phyloP scores from a whole-genome alignment of 495 filamentous ascomycete species.

The Penicillium crystallinum region DNA sequence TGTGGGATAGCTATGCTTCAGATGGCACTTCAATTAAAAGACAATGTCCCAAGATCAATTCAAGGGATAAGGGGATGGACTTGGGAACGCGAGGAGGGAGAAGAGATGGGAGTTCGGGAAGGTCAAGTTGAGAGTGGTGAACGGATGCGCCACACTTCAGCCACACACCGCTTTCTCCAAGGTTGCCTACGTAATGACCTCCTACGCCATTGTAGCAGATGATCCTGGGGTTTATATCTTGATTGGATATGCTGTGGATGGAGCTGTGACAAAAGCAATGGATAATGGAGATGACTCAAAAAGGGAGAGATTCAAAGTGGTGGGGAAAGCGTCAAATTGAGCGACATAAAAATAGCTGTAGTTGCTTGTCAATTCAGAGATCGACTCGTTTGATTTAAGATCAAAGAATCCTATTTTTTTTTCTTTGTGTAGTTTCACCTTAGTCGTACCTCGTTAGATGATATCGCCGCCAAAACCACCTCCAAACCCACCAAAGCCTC shows the following conservation, averaged over 20 bases:
- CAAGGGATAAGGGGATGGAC: constrained; percentile 20
- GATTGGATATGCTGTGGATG: neutral
- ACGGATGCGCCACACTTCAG: constrained; percentile 24
- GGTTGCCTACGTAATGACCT: neutral
- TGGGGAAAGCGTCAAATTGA: neutral
- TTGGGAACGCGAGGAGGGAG: constrained; percentile 20
- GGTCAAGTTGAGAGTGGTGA: constrained; percentile 27
- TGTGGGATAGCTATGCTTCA: constrained; percentile 8
- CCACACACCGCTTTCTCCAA: constrained; percentile 22
- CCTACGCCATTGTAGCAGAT: neutral
- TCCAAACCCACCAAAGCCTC: constrained; percentile 53
- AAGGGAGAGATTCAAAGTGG: neutral
- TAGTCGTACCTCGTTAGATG: constrained; percentile 42
- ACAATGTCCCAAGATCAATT: constrained; percentile 15
- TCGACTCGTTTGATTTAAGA: neutral
- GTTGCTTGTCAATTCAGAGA: neutral
- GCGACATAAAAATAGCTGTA: neutral
- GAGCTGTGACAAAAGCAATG: neutral
- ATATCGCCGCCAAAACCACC: constrained; percentile 65
- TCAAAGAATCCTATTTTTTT: neutral
- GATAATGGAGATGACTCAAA: neutral
- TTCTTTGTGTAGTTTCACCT: neutral
- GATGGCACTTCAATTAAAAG: constrained; percentile 16
- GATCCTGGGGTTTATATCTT: neutral
- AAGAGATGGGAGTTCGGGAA: constrained; percentile 25